Evolutionary conservation across 2,329 filamentous ascomycete species (phyloP), one percentile per base, ranked within the genome.

Genomic region (Chaetomium olivaceum): DNA sequence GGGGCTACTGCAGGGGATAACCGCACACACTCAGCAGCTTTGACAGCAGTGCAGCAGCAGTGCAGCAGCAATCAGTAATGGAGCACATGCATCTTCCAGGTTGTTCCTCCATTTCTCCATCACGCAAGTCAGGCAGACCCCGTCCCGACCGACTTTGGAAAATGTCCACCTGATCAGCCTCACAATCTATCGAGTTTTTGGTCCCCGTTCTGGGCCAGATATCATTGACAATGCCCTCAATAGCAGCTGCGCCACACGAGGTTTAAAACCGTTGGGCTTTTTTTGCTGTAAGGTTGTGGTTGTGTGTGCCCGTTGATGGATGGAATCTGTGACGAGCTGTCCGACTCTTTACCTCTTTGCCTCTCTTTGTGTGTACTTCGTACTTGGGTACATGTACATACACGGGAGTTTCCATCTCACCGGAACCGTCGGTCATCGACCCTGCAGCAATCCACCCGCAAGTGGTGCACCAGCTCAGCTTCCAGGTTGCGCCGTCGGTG

Each of bases 351-450:
- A 19, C 39, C 39, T 43, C 39, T 43, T n/a, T n/a, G 16, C 11
- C 33, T 36, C 33, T 36, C 12, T 12, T n/a, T n/a, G n/a, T n/a
- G n/a, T n/a, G 31, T 31, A 31, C 4, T 31, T 31, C 31, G 31
- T 31, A 31, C 31, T 8, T 36, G 33, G 3, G 33, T 36, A 12
- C 9, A 9, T 33, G 31, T 33, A 11, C 31, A 33, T 12, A 36
- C 33, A 36, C 33, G 33, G 33, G 11, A 36, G 33, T 36, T 36
- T 36, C 33, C 33, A 36, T 55, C 14, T 27, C 29, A 3, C 25
- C 61, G 65, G 61, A 58, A 63, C 31, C 58, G 61, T 48, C 65
- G 65, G 57, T 36, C 50, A 55, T 51, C 29, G 50, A 29, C 55
- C 56, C 57, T 59, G 56, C 39, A 61, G 51, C 36, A 31, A 6